Evolutionary conservation across 495 filamentous ascomycete species (phyloP).

Genomic region (Clavariopsis aquatica): DNA sequence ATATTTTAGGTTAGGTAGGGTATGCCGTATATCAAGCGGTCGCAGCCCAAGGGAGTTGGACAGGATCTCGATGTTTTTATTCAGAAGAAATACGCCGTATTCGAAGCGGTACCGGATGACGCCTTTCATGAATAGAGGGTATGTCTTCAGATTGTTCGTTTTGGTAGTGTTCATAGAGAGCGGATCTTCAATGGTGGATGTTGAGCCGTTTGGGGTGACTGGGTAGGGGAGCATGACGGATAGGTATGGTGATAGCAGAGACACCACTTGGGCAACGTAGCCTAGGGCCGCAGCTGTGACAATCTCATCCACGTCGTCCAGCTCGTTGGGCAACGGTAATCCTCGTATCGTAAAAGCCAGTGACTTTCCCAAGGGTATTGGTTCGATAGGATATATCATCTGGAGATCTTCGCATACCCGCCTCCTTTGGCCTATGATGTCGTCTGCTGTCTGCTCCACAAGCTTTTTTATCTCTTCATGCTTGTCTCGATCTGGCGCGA

Average conservation of each 20-base stretch:
- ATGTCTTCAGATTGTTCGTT: conserved; percentile 31
- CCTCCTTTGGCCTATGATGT: conserved; percentile 75
- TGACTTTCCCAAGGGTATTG: conserved; percentile 57
- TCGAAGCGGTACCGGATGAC: conserved; percentile 84
- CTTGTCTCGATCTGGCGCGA: conserved; percentile 57
- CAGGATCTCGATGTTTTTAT: conserved; percentile 88
- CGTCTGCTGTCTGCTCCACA: conserved; percentile 58
- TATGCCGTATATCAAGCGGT: conserved; percentile 84
- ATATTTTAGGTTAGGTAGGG: conserved; percentile 89
- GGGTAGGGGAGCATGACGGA: conserved; percentile 78
- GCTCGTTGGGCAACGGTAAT: conserved; percentile 72
- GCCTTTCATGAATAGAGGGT: conserved; percentile 74
- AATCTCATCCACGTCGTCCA: conserved; percentile 66
- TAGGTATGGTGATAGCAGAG: conserved; percentile 81
- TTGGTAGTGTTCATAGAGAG: conserved; percentile 57
- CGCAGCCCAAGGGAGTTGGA: conserved; percentile 71
- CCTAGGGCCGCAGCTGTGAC: conserved; percentile 79
- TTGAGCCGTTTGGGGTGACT: conserved; percentile 67
- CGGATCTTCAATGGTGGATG: conserved; percentile 75
- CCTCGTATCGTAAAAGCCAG: conserved; percentile 77
- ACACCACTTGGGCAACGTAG: conserved; percentile 72
- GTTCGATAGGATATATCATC: conserved; percentile 75
- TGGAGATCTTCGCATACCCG: conserved; percentile 82
- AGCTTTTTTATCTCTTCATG: conserved; percentile 57
- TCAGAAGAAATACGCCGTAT: conserved; percentile 90